Base-by-base conservation (phyloP, 2,329 filamentous ascomycete genomes). In the Lasiodiplodia sp. region DNA sequence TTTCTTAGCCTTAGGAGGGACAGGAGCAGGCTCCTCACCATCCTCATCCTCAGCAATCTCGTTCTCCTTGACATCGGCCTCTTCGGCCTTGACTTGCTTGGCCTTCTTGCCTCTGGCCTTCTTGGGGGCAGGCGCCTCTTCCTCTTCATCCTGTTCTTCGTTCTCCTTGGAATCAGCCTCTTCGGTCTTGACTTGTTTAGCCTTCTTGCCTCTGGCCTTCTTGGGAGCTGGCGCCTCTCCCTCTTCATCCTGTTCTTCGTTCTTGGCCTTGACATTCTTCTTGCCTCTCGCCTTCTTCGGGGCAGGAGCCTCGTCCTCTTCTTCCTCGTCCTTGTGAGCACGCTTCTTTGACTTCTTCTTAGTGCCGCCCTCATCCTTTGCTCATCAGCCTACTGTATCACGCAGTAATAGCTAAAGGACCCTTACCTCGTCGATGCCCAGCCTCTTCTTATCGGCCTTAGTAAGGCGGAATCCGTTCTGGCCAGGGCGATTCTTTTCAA, bases 401-500 rank as follows among this genome's bases (percentile, higher is more conserved):
- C 34, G n/a, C 47, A 66, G 69, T 66, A 53, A 65, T 60, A 65
- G 67, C 12, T 25, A 25, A n/a, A 8, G 23, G 23, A 11, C 18
- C 34, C 34, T 25, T 72, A 70, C 47, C 67, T 75, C 5, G 49
- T 51, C 7, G 66, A 64, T 77, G 71, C 73, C 79, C 56, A 75
- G 56, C 69, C 75, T 71, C 71, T 68, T 69, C 57, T 68, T 72
- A n/a, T 75, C 74, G 34, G 76, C 73, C 58, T 68, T 67, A 52
- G 72, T 73, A 16, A 74, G 70, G 25, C 88, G 88, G 75, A 91
- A 92, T 28, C 91, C 90, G 69, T 82, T 86, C 73, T 85, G 83
- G 18, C 91, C 91, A 3, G 87, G 89, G 23, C 86, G 84, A 77
- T 96, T 96, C 81, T 88, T 87, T 75, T 92, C 91, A 3, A 87